phyloP scores from a whole-genome alignment of 108 stramenopile species.

The Conticribra guillardii region DNA sequence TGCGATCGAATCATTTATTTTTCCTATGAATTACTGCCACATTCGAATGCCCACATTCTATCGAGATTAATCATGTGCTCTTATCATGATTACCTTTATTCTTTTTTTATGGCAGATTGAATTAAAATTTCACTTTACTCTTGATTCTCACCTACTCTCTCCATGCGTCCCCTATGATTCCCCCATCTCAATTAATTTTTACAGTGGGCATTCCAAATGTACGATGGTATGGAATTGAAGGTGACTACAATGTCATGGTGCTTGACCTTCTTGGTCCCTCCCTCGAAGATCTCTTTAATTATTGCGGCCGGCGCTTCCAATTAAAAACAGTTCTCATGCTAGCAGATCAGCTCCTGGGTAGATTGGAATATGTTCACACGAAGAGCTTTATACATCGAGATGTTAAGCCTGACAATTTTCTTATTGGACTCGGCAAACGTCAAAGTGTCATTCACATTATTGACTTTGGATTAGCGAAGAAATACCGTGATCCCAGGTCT shows the following conservation, averaged over 20 bases:
- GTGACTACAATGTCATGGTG: slow-evolving; percentile 99
- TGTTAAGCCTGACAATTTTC: slow-evolving; percentile 99
- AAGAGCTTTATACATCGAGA: slow-evolving; percentile 99
- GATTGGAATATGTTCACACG: slow-evolving; percentile 99
- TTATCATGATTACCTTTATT: too few species aligned
- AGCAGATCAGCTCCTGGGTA: slow-evolving; percentile 96
- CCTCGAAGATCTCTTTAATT: slow-evolving; percentile 99
- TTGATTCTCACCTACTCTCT: not conserved
- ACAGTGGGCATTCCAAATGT: slow-evolving; percentile 98
- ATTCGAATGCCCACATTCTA: too few species aligned
- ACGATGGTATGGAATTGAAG: slow-evolving; percentile 99
- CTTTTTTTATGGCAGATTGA: too few species aligned
- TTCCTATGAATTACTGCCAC: too few species aligned
- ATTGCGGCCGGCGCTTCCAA: slow-evolving; percentile 97
- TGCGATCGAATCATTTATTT: too few species aligned
- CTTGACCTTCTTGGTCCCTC: slow-evolving; percentile 98
- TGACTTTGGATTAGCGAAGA: slow-evolving; percentile 99
- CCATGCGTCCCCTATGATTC: not conserved
- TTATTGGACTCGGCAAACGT: slow-evolving; percentile 97
- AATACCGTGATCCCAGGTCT: slow-evolving; percentile 98
- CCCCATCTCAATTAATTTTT: slow-evolving; percentile 1
- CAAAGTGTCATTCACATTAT: slow-evolving; percentile 99
- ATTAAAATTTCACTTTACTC: not conserved
- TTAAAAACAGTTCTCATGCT: slow-evolving; percentile 97
- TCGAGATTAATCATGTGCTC: too few species aligned